Base-by-base conservation (phyloP, 1,284 basidiomycete species). In the Austroboletus novae-zelandiae region DNA sequence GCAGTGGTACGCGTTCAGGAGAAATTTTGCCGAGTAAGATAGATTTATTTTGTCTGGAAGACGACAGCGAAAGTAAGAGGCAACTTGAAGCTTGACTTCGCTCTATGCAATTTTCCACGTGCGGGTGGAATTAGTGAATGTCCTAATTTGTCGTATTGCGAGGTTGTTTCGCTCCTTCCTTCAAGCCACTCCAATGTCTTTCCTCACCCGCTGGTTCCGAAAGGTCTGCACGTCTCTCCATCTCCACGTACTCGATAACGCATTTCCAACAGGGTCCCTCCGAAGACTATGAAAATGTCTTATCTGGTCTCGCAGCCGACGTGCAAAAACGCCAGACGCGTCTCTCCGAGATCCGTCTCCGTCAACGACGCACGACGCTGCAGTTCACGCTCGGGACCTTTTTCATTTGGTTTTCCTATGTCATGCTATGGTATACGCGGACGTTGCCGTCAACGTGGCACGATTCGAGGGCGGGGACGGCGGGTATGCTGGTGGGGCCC, bases 271-370 rank as follows among this genome's bases (percentile, higher is more conserved):
- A 66, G 65, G 47, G 46, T 27, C 39, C 50, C 0, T 45, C 66
- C 57, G 85, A 89, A 59, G 84, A 91, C 69, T 88, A 86, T 64
- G 86, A 88, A 60, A 76, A 81, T 35, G 69, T 88, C 48, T 79
- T 91, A 34, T 77, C 82, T 14, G 69, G 71, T 37, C 74, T 91
- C 40, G 81, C 83, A 8, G 66, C 71, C n/a, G 80, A 87, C 61
- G 85, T 91, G 43, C 78, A 83, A 62, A 82, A 83, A 54, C 80
- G 86, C 23, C 89, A 96, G 69, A 79, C 83, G 32, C 81, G 85
- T 52, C 83, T 99, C 9, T 86, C 91, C 1, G 94, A 95, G 65
- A 91, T 98, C 61, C 84, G 91, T 10, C 73, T 92, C 43, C 84
- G 94, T 23, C 89, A 98, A 69, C 81, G 93, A 35, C 79, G 94